Evolutionary conservation across 1,284 basidiomycete genomes (phyloP), one percentile per base, ranked within the genome.

Genomic region (Cutaneotrichosporon sp.): DNA sequence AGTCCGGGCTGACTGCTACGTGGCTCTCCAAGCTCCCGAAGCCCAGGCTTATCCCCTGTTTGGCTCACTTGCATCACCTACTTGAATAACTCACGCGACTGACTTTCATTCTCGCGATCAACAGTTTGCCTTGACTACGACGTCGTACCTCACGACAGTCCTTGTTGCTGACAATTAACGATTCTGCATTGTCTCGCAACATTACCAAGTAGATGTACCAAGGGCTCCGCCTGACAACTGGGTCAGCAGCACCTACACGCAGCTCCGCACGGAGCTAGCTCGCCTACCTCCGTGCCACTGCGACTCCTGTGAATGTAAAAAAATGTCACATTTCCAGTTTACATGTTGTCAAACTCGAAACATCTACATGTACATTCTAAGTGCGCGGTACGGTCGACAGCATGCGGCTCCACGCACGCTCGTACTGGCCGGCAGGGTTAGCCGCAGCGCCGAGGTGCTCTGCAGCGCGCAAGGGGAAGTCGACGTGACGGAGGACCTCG

Each of bases 341-440:
- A 46, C 4, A 18, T 1, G 7, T 7, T n/a, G 18, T n/a, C 18
- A 46, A 46, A 46, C 42, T n/a, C 18, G 16, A 46, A n/a, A 6
- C 18, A 4, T 46, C 42, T 40, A 11, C 38, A 14, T 13, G 9
- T 10, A 9, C 2, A 10, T 51, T 51, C 50, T 51, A 26, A 30
- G 50, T 16, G 13, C 22, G 14, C 3, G 51, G 51, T 1, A 53
- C 21, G 8, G 56, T 10, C 8, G 32, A 11, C 13, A 63, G 62
- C 82, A 87, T 82, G 46, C 80, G 65, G 31, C 76, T 74, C 85
- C 85, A 89, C 0, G 84, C 88, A 31, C 72, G 62, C 64, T 76
- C 76, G 58, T 78, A 81, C 69, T 81, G 80, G 21, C 72, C 70
- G n/a, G 75, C 73, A 2, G 80, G 76, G 42, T 72, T 67, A 32